Base-by-base conservation (phyloP, 129 eudicot genomes). In the Glebionis coronaria region DNA sequence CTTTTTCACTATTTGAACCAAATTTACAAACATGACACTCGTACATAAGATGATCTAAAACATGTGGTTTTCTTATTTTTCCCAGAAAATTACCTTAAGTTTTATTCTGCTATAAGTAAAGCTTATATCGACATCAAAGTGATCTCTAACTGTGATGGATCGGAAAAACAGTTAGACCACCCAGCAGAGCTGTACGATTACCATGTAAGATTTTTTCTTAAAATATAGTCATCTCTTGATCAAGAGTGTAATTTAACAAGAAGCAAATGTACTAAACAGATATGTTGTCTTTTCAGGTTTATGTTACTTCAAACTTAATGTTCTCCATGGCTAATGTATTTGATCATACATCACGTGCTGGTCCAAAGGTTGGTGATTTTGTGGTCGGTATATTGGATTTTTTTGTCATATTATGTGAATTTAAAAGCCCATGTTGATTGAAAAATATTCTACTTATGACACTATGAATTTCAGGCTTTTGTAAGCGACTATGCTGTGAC, bases 291-390 rank as follows among this genome's bases (percentile, higher is more conserved):
- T 15, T 35, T 59, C 45, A 93, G 98, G 81, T 81, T 59, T 93
- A 93, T 56, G 76, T 51, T 51, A 57, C 65, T 15, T 88, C 98
- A 62, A 93, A 64, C 38, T 52, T 59, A 13, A 70, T 93, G 80
- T 89, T 86, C 71, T 81, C 96, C 21, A n/a, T 54, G 76, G 79
- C 83, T 68, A 58, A 61, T 53, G 63, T 46, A 21, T 94, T 94
- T 71, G 97, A 90, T 76, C 68, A 2, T 68, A 57, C 90, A 61
- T 47, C 93, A 67, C 90, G 94, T 21, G 61, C 13, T 29, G 95
- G 99, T 61, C 97, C 99, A 69, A 94, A 90, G 97, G 99, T 94
- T 69, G 29, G n/a, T n/a, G n/a, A n/a, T n/a, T n/a, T n/a, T n/a
- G n/a, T n/a, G n/a, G n/a, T n/a, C n/a, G n/a, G n/a, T n/a, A n/a